Evolutionary conservation across 2,329 filamentous ascomycete species (phyloP).

Genomic region (Aureobasidium mangrovei): DNA sequence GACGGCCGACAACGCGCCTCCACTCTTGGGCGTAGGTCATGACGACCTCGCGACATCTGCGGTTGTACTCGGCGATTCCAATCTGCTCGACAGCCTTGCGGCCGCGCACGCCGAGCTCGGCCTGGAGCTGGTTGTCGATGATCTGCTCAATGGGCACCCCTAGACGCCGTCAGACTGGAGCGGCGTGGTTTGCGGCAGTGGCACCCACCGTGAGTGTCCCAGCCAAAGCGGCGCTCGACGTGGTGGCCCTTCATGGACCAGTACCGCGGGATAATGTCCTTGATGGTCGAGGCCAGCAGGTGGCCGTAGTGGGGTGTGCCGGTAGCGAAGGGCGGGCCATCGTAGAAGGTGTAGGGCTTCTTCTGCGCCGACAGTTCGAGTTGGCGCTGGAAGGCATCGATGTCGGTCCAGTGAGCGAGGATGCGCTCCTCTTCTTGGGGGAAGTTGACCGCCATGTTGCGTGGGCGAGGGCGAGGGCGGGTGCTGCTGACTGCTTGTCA

Average conservation of each 20-base stretch:
- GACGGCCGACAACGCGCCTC: slow-evolving; percentile 75
- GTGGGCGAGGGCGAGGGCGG: too few relatives aligned
- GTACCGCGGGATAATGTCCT: slow-evolving; percentile 92
- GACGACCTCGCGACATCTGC: slow-evolving; percentile 83
- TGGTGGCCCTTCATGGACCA: slow-evolving; percentile 96
- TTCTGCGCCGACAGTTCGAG: slow-evolving; percentile 76
- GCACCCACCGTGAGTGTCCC: slow-evolving; percentile 73
- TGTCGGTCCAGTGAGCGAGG: slow-evolving; percentile 81
- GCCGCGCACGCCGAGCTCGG: slow-evolving; percentile 67
- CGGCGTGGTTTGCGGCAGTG: slow-evolving; percentile 47
- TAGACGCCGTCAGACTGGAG: slow-evolving; percentile 95
- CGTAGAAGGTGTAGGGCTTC: slow-evolving; percentile 85
- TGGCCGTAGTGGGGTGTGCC: slow-evolving; percentile 63
- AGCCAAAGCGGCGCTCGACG: slow-evolving; percentile 86
- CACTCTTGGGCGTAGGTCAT: slow-evolving; percentile 86
- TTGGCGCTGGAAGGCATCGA: slow-evolving; percentile 82
- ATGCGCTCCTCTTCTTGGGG: slow-evolving; percentile 81
- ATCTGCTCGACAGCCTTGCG: slow-evolving; percentile 79
- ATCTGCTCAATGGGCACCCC: slow-evolving; percentile 93
- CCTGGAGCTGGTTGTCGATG: slow-evolving; percentile 73
- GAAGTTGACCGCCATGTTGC: slow-evolving; percentile 76
- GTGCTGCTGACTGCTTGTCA: too few relatives aligned
- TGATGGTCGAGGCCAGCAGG: slow-evolving; percentile 84
- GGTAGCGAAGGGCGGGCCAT: slow-evolving; percentile 52
- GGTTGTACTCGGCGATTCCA: slow-evolving; percentile 83